A percentile compares a stretch with the other conserved stretches of the same genome.
Conservation (phyloP, 108 stramenopile species). For the Schizochytrium sp. region DNA sequence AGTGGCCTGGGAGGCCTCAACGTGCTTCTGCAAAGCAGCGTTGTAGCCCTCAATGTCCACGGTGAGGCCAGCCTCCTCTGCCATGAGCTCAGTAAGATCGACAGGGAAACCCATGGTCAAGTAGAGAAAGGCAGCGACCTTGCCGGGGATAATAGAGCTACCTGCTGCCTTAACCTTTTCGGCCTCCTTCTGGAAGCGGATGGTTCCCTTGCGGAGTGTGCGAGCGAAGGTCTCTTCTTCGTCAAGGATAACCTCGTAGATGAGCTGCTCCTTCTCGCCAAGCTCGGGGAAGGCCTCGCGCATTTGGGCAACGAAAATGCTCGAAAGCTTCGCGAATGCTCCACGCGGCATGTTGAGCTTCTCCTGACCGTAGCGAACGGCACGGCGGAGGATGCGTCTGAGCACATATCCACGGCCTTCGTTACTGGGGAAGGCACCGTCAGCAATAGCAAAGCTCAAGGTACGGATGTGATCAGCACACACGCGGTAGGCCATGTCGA, state of each 20-base stretch:
- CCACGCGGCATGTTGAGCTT: constrained; percentile 91
- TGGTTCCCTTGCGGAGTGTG: constrained; percentile 93
- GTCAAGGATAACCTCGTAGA: constrained; percentile 86
- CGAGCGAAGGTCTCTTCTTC: constrained; percentile 95
- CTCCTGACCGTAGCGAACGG: constrained; percentile 94
- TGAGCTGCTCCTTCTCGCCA: constrained; percentile 81
- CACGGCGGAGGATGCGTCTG: constrained; percentile 92
- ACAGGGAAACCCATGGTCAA: constrained; percentile 97
- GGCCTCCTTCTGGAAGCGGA: constrained; percentile 89
- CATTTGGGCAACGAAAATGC: constrained; percentile 86
- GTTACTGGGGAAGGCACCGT: constrained; percentile 96
- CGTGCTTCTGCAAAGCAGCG: constrained; percentile 88
- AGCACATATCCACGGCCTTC: constrained; percentile 98
- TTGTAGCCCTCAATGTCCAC: constrained; percentile 92
- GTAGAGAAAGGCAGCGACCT: constrained; percentile 94
- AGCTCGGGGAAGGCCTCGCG: constrained; percentile 93
- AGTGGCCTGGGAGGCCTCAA: constrained; percentile 73
- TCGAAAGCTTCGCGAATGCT: constrained; percentile 92
- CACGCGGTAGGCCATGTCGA: constrained; percentile 99
- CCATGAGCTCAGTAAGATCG: constrained; percentile 98
- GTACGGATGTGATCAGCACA: constrained; percentile 99
- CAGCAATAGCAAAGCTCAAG: constrained; percentile 95
- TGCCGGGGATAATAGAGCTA: constrained; percentile 83
- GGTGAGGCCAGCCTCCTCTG: constrained; percentile 92
- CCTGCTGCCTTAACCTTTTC: constrained; percentile 58